These are phyloP conservation scores for Blepharisma stoltei DNA, from an alignment of 73 alveolate genomes.

Conservation along the genomic window DNA sequence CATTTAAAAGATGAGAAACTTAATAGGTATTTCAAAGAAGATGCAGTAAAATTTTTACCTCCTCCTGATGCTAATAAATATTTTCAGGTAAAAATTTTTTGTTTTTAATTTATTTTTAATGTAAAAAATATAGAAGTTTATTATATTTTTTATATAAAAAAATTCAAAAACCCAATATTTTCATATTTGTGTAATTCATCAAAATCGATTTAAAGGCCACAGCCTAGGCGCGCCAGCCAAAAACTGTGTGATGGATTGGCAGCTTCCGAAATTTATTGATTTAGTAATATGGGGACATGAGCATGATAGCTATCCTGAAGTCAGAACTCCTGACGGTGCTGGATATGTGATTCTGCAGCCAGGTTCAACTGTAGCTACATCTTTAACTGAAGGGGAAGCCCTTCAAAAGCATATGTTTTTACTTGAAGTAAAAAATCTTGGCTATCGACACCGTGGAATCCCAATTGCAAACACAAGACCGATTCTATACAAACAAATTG, in stretches of 20 bases:
- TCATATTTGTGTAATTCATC: conserved; percentile 90
- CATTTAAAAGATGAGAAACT: conserved; percentile 92
- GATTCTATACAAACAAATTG: conserved; percentile 70
- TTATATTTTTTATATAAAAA: too few relatives aligned
- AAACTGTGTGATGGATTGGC: conserved; percentile 67
- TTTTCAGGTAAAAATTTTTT: too few relatives aligned
- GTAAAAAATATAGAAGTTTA: too few relatives aligned
- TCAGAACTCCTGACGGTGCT: conserved; percentile 56
- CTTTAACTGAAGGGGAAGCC: conserved; percentile 88
- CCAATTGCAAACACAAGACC: conserved; percentile 76
- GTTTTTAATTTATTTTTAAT: too few relatives aligned
- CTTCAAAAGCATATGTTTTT: conserved; percentile 78
- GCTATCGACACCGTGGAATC: conserved; percentile 66
- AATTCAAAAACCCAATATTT: too few relatives aligned
- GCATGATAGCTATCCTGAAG: conserved; percentile 77
- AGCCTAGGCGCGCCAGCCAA: conserved; percentile 67
- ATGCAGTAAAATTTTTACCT: conserved; percentile 74
- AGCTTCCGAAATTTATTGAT: conserved; percentile 76
- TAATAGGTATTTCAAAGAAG: conserved; percentile 69
- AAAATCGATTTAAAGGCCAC: conserved; percentile 88
- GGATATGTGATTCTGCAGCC: conserved; percentile 90
- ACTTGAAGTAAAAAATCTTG: conserved; percentile 62
- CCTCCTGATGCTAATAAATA: conserved; percentile 76
- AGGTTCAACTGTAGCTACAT: conserved; percentile 92
- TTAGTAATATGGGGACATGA: conserved; percentile 97